These are phyloP conservation scores for Angophora floribunda DNA, from an alignment of 345 rosid genomes.

Conservation along the genomic window DNA sequence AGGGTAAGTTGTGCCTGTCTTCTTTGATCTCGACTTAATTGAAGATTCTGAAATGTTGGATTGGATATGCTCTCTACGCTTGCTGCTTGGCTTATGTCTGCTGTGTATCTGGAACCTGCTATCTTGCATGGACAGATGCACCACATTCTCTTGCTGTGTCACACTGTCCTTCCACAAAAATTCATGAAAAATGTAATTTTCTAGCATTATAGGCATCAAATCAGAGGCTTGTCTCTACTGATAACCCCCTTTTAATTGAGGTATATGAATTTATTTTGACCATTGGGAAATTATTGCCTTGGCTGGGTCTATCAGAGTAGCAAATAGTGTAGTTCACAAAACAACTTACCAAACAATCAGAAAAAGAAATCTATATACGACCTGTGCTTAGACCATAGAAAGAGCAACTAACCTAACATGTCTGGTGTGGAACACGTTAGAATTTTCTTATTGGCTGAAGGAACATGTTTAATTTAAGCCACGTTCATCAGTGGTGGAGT, in stretches of 20 bases:
- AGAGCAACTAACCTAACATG: background rate
- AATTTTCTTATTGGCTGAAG: background rate
- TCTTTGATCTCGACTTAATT: background rate
- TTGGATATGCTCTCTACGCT: background rate
- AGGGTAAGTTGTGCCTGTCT: background rate
- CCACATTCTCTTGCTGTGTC: background rate
- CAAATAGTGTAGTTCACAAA: background rate
- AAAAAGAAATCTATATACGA: background rate
- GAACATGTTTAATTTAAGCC: background rate
- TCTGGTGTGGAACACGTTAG: background rate
- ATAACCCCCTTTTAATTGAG: background rate
- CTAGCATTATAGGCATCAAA: background rate
- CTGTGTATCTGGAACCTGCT: background rate
- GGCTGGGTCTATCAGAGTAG: background rate
- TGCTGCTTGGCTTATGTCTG: background rate
- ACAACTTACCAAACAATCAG: background rate
- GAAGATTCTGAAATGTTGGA: background rate
- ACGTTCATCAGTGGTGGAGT: background rate
- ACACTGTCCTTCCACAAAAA: background rate
- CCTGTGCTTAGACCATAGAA: background rate
- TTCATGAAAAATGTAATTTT: background rate
- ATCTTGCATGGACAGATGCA: background rate
- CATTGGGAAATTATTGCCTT: background rate
- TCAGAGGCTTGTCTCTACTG: background rate
- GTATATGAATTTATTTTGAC: background rate